Evolutionary conservation across 1,139 yeast species (phyloP), one percentile per base, ranked within the genome.

Genomic region (Debaryomyces robertsiae): DNA sequence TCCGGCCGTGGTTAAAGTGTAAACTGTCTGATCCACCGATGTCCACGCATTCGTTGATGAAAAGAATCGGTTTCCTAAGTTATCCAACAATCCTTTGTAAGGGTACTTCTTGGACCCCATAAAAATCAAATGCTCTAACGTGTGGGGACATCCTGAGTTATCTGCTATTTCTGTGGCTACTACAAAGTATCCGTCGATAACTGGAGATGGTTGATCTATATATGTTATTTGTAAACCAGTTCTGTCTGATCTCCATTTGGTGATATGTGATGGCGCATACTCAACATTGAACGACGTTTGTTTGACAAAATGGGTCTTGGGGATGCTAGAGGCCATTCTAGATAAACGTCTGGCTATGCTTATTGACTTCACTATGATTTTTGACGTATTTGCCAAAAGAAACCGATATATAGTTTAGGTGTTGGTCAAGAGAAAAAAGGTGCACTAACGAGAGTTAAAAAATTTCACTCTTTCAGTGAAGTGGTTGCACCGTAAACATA

Each of bases 1-100:
- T 5, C 98, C 98, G 0, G 98, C 98, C 30, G 95, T 82, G 7
- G 85, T 79, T 42, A 94, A 70, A 1, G 96, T 89, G 56, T 93
- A 94, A 2, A 90, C 97, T 0, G 99, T 94, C 57, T 89, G 96
- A 62, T 94, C 98, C 3, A 93, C 87, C 1, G 85, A 90, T 0
- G 99, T 93, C 97, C 97, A 91, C 0, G 99, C 99, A 58, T 94
- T 94, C 1, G 98, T 94, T 6, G 82, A 75, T 1, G 96, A 86
- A 61, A 85, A 85, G 50, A 90, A 82, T 43, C 89, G 67, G 57
- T 90, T 89, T 5, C 98, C 96, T 42, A 91, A 73, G 6, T 82
- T 82, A 55, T 94, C 98, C 37, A 94, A 70, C 40, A 91, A 69
- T 3, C 98, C 98, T 61, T 93, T 93, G 61, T 84, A 91, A 0